Conservation (phyloP, 2,329 filamentous ascomycete species). For the Cladosporium sp. region DNA sequence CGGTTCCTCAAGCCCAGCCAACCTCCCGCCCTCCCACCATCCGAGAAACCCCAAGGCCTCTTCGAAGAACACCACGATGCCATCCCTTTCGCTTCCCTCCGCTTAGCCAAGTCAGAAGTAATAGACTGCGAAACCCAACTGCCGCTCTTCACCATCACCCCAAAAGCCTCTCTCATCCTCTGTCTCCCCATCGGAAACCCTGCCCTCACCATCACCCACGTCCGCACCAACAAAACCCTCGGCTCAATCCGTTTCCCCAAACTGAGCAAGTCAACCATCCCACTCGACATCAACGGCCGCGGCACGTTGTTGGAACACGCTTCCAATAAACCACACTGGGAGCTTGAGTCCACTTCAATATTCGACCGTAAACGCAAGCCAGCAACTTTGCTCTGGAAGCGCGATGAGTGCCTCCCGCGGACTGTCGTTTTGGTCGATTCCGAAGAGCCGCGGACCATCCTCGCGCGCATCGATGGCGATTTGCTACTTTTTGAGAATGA, state of each 20-base stretch:
- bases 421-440: conserved; percentile 25
- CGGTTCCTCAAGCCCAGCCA: conserved; percentile 9
- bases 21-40: conserved; percentile 27
- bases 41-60: conserved; percentile 27
- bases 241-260: conserved; percentile 24
- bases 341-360: conserved; percentile 21
- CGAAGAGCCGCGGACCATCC: conserved; percentile 22
- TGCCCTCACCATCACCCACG: conserved; percentile 22
- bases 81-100: conserved; percentile 22
- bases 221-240: conserved; percentile 17
- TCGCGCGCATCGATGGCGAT: conserved; percentile 28
- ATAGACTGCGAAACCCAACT: conserved; percentile 20
- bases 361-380: conserved; percentile 8
- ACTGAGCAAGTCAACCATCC: conserved; percentile 23
- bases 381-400: conserved; percentile 24
- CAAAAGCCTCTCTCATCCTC: conserved; percentile 24
- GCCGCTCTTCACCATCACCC: conserved; percentile 23
- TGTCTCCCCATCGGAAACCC: conserved; percentile 22
- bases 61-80: conserved; percentile 23
- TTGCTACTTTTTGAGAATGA: conserved; percentile 25
- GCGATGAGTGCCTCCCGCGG: conserved; percentile 20
- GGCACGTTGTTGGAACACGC: conserved; percentile 21
- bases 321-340: conserved; percentile 26
- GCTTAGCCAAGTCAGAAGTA: conserved; percentile 23
- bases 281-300: conserved; percentile 23